Conservation (phyloP, 441 rosid genomes). For the Eutrema salsugineum region DNA sequence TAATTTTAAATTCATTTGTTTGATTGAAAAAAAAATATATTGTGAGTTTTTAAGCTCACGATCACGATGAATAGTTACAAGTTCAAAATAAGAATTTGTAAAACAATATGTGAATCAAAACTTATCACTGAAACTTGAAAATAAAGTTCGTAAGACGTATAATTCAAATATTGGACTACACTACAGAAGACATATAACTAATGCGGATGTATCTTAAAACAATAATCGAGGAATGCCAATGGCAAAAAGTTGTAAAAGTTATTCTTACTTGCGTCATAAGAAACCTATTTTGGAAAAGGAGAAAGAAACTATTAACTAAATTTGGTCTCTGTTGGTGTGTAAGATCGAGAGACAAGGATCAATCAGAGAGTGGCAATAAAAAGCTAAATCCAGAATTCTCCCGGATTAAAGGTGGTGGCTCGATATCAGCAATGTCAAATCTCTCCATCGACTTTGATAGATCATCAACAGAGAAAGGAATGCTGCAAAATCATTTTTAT, state of each 20-base stretch:
- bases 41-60: too few species aligned
- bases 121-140: not conserved
- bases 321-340: not conserved
- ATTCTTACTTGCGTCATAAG: not conserved
- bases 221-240: not conserved
- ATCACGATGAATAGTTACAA: not conserved
- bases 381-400: slow-evolving; percentile 95
- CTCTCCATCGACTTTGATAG: slow-evolving; percentile 94
- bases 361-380: slow-evolving; percentile 76
- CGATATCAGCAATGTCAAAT: slow-evolving; percentile 79
- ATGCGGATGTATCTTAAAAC: not conserved
- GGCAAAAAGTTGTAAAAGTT: not conserved
- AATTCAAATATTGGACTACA: not conserved
- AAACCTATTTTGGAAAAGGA: not conserved
- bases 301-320: slow-evolving; percentile 7
- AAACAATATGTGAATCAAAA: not conserved
- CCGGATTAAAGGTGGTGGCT: slow-evolving; percentile 83
- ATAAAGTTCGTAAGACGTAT: not conserved
- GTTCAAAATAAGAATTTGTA: not conserved
- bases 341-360: slow-evolving; percentile 30
- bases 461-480: slow-evolving; percentile 98
- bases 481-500: slow-evolving; percentile 48
- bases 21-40: not conserved
- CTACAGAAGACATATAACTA: not conserved
- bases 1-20: not conserved